Evolutionary conservation across 768 basidiomycete species (phyloP).

Genomic region (Pleurotus ostreatus): DNA sequence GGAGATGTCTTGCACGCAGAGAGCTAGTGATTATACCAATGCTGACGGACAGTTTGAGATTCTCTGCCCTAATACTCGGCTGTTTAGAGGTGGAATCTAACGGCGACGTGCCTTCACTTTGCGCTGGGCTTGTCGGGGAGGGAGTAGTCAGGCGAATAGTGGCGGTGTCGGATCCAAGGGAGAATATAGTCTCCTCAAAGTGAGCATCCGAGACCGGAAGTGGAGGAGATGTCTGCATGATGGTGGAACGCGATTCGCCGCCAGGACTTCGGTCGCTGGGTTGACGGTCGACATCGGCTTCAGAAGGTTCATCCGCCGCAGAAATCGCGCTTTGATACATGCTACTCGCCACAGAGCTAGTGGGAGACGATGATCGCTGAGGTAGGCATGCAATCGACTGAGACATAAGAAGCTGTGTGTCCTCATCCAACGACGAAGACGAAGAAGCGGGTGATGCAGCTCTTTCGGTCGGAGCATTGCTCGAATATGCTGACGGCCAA

Average conservation of each 20-base stretch:
- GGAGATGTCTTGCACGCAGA: conserved; percentile 53
- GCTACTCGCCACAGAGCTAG: conserved; percentile 52
- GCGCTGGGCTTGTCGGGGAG: conserved; percentile 13
- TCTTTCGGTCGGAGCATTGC: conserved; percentile 13
- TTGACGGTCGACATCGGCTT: background rate
- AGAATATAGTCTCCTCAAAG: conserved; percentile 47
- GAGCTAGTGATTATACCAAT: conserved; percentile 53
- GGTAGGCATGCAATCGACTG: conserved; percentile 68
- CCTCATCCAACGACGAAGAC: conserved; percentile 61
- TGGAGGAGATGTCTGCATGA: background rate
- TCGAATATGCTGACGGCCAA: conserved; percentile 7
- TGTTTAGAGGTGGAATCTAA: conserved; percentile 10
- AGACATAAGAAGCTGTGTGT: conserved; percentile 63
- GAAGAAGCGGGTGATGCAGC: conserved; percentile 47
- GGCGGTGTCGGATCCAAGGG: conserved; percentile 62
- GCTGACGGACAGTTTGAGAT: conserved; percentile 34
- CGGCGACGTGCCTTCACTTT: conserved; percentile 8
- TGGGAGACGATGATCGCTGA: conserved; percentile 37
- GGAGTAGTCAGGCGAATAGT: conserved; percentile 51
- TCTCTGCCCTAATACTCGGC: conserved; percentile 20
- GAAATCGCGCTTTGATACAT: conserved; percentile 80
- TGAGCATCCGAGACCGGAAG: no score
- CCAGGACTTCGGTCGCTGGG: background rate
- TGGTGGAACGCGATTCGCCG: background rate
- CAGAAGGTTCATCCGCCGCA: background rate